Evolutionary conservation across 1,284 basidiomycete genomes (phyloP), one percentile per base, ranked within the genome.

Genomic region (Malassezia vespertilionis): DNA sequence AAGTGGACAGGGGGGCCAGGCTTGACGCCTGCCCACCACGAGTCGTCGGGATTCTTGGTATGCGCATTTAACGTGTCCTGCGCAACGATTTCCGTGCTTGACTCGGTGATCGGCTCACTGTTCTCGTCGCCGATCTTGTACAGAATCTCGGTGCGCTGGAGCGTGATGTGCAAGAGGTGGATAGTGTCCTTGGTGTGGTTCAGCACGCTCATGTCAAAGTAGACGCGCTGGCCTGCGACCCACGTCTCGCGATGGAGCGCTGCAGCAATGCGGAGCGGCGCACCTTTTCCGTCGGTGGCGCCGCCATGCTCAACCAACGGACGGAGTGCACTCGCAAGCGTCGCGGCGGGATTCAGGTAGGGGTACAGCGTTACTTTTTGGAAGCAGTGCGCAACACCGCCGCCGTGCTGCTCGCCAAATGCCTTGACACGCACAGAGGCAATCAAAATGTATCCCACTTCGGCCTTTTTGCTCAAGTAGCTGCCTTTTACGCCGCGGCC

Each of bases 351-450:
- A 53, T 86, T 79, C 21, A 89, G 73, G 42, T 81, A 81, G 1
- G 89, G 88, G 77, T 82, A 87, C 23, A 93, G 74, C 43, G 83
- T 80, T 62, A 87, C 82, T 30, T 82, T 76, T 2, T 89, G 81
- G 72, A 91, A 93, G 68, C 93, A 91, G 71, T 95, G 89, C 0
- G 88, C 84, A 37, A 93, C 83, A 4, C 62, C 62, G 2, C 51
- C 53, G 21, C 78, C 77, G 5, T 51, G 43, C 28, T 34, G 28
- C 30, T 44, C 43, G 31, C 75, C 72, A 2, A 78, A 69, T 46
- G 86, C 81, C 68, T 84, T 84, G 41, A 93, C 78, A 72, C 84
- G 84, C 68, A 89, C 75, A 2, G 84, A 87, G 2, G 79, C 80
- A 71, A 91, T 84, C 2, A 81, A 81, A 44, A 93, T 85, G 70